Percentiles rank a stretch among this genome's conserved stretches.
phyloP scores from a whole-genome alignment of 306 rosid genomes.

The Astragalus glycyphyllos region DNA sequence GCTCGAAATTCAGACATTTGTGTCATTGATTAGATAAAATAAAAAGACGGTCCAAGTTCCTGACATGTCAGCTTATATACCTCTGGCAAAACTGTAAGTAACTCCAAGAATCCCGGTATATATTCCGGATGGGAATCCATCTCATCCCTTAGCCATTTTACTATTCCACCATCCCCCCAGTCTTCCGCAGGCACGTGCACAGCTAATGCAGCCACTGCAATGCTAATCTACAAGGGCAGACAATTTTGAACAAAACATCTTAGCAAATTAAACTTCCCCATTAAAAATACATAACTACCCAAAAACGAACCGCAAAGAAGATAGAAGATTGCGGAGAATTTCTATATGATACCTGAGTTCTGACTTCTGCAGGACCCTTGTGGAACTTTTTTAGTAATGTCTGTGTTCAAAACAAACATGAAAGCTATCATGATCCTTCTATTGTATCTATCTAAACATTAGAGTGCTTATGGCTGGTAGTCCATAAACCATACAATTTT shows the following conservation, averaged over 20 bases:
- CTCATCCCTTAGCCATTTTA: constrained; percentile 96
- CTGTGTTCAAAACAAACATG: constrained; percentile 64
- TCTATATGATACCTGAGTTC: constrained; percentile 82
- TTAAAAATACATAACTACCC: constrained; percentile 9
- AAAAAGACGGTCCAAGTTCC: constrained; percentile 36
- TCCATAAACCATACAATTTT: constrained; percentile 8
- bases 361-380: constrained; percentile 95
- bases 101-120: constrained; percentile 97
- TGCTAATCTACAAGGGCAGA: constrained; percentile 79
- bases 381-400: constrained; percentile 87
- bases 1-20: constrained; percentile 22
- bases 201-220: constrained; percentile 99
- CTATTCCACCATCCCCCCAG: constrained; percentile 99
- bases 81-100: constrained; percentile 98
- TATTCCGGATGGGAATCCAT: constrained; percentile 95
- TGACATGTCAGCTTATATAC: constrained; percentile 46
- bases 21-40: constrained; percentile 13
- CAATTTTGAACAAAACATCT: constrained; percentile 43
- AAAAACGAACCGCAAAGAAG: constrained; percentile 2
- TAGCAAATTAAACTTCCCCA: constrained; percentile 17
- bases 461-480: not conserved
- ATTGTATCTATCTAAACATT: constrained; percentile 24
- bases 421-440: not conserved
- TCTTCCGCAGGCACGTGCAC: constrained; percentile 96
- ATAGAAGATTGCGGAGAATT: constrained; percentile 29